Evolutionary conservation across 148 eudicot genomes (phyloP).

Genomic region (Vaccinium myrtillus): DNA sequence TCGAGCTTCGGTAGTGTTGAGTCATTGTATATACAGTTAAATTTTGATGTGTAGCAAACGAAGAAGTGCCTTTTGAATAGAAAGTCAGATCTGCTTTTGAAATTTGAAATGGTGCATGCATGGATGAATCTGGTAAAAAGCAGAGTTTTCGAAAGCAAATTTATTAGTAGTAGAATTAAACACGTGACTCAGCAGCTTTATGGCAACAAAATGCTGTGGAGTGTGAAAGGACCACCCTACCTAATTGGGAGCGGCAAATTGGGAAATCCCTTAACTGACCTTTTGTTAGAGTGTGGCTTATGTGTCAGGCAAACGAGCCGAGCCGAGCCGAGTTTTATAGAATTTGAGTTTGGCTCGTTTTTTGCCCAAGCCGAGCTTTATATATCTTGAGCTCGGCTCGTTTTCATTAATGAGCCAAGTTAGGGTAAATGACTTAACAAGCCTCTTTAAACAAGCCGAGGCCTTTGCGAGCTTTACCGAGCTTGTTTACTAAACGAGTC

Average conservation of each 20-base stretch:
- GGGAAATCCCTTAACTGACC: neutral
- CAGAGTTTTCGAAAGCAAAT: neutral
- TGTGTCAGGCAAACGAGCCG: too few species aligned
- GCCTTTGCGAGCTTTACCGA: too few species aligned
- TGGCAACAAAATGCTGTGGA: neutral
- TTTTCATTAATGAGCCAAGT: too few species aligned
- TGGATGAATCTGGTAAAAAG: neutral
- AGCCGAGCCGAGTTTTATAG: too few species aligned
- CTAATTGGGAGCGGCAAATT: neutral
- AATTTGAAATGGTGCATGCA: conserved; percentile 1
- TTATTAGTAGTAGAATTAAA: neutral
- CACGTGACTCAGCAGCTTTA: conserved; percentile 13
- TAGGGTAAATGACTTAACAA: too few species aligned
- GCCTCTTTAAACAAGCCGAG: too few species aligned
- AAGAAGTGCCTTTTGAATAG: neutral
- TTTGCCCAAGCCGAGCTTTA: too few species aligned
- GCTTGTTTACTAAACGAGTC: too few species aligned
- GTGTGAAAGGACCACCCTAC: neutral
- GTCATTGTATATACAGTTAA: neutral
- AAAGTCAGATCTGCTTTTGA: conserved; percentile 5
- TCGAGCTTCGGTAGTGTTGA: neutral
- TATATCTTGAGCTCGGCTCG: too few species aligned
- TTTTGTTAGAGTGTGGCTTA: neutral
- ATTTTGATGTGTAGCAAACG: too few species aligned
- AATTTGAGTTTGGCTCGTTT: too few species aligned